Evolutionary conservation across 2,329 filamentous ascomycete genomes (phyloP).

Genomic region (Botryotinia calthae): DNA sequence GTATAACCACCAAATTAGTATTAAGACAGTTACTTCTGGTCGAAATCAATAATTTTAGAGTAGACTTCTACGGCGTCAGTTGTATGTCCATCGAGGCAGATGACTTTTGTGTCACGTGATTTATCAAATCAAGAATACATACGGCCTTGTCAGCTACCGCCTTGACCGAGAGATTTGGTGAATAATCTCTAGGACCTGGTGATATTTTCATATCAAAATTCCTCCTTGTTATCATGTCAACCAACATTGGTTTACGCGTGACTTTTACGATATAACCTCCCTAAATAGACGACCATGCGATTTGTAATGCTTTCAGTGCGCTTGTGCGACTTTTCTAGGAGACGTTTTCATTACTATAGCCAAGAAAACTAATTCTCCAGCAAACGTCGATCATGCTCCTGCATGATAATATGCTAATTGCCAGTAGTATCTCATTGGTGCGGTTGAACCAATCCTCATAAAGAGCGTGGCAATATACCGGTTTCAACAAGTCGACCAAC

Average conservation of each 20-base stretch:
- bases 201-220: not conserved
- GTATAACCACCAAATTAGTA: not conserved
- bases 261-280: not conserved
- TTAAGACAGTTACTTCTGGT: no score
- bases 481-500: slow-evolving; percentile 2
- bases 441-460: slow-evolving; percentile 5
- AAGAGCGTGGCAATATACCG: slow-evolving; percentile 15
- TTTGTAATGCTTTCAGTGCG: not conserved
- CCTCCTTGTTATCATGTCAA: not conserved
- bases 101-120: not conserved
- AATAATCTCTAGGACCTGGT: not conserved
- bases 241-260: not conserved
- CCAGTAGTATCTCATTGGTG: not conserved
- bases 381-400: slow-evolving; percentile 1
- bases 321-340: not conserved
- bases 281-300: not conserved
- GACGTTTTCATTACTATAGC: not conserved
- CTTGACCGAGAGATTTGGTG: not conserved
- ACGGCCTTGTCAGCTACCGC: not conserved
- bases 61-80: not conserved
- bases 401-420: slow-evolving; percentile 10
- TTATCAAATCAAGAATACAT: not conserved
- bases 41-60: not conserved
- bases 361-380: not conserved
- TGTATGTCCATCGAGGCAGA: not conserved